Base-by-base conservation (phyloP, 1,284 basidiomycete genomes). In the Lentinula novae-zelandiae region DNA sequence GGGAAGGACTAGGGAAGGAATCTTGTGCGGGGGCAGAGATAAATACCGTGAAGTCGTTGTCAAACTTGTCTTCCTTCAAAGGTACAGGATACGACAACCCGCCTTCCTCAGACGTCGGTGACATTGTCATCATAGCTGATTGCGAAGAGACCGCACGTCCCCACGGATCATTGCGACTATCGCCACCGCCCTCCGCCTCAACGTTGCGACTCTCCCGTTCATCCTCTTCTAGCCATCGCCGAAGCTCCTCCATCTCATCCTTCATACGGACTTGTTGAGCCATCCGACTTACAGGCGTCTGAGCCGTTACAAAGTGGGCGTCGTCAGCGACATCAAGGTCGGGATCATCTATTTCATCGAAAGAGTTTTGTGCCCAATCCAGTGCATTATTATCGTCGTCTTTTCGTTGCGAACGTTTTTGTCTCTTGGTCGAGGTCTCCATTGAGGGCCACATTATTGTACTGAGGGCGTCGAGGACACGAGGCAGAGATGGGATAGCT, bases 361-460 rank as follows among this genome's bases (percentile, higher is more conserved):
- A 61, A 27, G 57, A 60, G 38, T 38, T 61, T 20, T 70, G 66
- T 31, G 73, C 72, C 72, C 70, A 74, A 62, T 73, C 71, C 53
- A 76, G 69, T 36, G 71, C 70, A 17, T 68, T 66, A 38, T 34
- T 54, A 68, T 46, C 20, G 1, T 20, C 8, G 17, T 9, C 44
- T 3, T 22, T 50, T 50, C 49, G 49, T 13, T 50, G 49, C 15
- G 20, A 33, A 34, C 53, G 57, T 22, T 36, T 60, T 62, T 59
- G 67, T 15, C 69, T 64, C 60, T 69, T 71, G 10, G 71, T 68
- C 53, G 72, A 79, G 13, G 82, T 71, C 51, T 72, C 67, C 82
- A 93, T 85, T 0, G 86, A 86, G 3, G 90, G 87, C 90, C 90
- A 93, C 87, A 93, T 91, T 66, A 93, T 85, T 0, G 90, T 91